A percentile compares a stretch with the other conserved stretches of the same genome.
Conservation (phyloP, 2,329 filamentous ascomycete species). For the Acrocalymma vagum region DNA sequence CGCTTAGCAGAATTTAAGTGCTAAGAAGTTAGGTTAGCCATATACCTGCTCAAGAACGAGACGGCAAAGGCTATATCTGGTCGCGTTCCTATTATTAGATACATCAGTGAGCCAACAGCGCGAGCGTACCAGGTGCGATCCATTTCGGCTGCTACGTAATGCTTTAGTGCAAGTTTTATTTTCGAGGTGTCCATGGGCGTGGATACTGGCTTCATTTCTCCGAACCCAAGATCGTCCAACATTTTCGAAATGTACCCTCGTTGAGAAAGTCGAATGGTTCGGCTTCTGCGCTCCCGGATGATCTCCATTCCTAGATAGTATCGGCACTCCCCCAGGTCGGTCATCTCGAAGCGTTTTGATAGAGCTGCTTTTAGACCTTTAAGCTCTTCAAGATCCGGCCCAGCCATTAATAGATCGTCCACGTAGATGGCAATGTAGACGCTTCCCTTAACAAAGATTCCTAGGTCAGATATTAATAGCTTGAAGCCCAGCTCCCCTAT, state of each 20-base stretch:
- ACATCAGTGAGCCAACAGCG: constrained; percentile 24
- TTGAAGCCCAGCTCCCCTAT: constrained; percentile 23
- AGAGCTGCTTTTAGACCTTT: constrained; percentile 25
- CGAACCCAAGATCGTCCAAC: too few species aligned
- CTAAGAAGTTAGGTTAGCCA: constrained; percentile 14
- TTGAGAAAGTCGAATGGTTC: constrained; percentile 3
- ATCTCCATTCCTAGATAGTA: constrained; percentile 37
- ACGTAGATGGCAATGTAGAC: constrained; percentile 33
- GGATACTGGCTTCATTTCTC: too few species aligned
- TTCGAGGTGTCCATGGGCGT: background rate
- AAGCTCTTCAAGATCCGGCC: constrained; percentile 11
- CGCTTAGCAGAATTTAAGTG: constrained; percentile 14
- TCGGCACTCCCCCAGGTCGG: constrained; percentile 22
- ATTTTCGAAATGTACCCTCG: too few species aligned
- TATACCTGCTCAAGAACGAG: constrained; percentile 14
- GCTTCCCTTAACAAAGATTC: constrained; percentile 20
- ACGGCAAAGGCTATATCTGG: constrained; percentile 24
- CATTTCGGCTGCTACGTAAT: background rate
- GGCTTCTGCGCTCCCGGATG: constrained; percentile 10
- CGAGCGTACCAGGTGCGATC: constrained; percentile 13
- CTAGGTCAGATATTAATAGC: constrained; percentile 11
- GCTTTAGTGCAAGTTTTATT: background rate
- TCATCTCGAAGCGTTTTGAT: constrained; percentile 28
- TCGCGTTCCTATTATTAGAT: constrained; percentile 25
- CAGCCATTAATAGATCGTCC: constrained; percentile 35